Evolutionary conservation across 768 basidiomycete species (phyloP).

Genomic region (Boletellus sp.): DNA sequence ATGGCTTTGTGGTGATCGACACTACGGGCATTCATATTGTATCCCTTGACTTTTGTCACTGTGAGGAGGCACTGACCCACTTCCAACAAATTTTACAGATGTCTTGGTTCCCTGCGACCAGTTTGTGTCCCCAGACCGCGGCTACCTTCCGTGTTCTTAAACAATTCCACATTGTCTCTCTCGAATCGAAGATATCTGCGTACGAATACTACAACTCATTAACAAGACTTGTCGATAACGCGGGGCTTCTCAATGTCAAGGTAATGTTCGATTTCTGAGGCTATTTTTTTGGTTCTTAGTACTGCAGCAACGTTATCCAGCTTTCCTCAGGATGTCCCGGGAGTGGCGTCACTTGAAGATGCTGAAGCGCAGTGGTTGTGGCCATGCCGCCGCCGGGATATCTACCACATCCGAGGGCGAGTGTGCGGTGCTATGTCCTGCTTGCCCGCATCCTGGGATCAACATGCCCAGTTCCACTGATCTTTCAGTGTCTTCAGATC

Average conservation of each 20-base stretch:
- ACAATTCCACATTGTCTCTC: slow-evolving; percentile 3
- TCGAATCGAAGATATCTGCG: slow-evolving; percentile 26
- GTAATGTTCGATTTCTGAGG: not conserved
- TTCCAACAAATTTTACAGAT: not conserved
- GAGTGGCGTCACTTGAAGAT: slow-evolving; percentile 3
- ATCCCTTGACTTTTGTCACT: not conserved
- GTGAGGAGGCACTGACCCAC: not conserved
- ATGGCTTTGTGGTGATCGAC: not conserved
- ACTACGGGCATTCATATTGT: not conserved
- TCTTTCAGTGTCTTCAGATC: too few species aligned
- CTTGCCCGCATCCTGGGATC: not conserved
- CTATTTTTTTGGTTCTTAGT: too few species aligned
- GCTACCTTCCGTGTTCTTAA: not conserved
- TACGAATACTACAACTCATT: slow-evolving; percentile 32
- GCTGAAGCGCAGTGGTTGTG: not conserved
- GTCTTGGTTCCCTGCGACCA: not conserved
- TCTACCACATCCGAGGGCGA: not conserved
- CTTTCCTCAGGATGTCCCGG: not conserved
- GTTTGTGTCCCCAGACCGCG: slow-evolving; percentile 6
- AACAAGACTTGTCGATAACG: slow-evolving; percentile 23
- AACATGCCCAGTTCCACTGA: too few species aligned
- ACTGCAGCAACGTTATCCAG: not conserved
- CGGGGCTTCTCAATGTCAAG: slow-evolving; percentile 14
- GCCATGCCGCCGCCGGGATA: not conserved
- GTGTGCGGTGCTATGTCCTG: not conserved